These are phyloP conservation scores for Onygenales sp. DNA, from an alignment of 2,329 filamentous ascomycete species.

Conservation along the genomic window DNA sequence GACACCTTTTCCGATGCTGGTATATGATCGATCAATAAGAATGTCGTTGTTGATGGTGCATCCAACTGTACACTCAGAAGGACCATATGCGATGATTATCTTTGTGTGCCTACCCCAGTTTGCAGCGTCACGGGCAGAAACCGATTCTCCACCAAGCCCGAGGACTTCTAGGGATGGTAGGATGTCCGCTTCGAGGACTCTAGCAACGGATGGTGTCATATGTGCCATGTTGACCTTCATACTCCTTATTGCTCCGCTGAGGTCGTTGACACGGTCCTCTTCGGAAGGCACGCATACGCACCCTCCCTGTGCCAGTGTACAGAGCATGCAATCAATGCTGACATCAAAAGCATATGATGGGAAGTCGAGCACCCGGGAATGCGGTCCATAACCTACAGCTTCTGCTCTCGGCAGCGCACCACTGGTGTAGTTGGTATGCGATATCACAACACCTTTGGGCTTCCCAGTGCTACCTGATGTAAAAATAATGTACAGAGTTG, in stretches of 20 bases:
- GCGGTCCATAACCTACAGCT: slow-evolving; percentile 36
- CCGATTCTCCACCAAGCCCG: slow-evolving; percentile 37
- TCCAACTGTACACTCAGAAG: slow-evolving; percentile 35
- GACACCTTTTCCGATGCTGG: slow-evolving; percentile 30
- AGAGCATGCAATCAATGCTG: slow-evolving; percentile 45
- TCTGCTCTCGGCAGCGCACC: slow-evolving; percentile 44
- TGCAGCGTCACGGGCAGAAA: slow-evolving; percentile 30
- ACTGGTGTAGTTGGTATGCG: slow-evolving; percentile 50
- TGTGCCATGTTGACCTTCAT: slow-evolving; percentile 47
- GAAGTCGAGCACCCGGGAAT: slow-evolving; percentile 53
- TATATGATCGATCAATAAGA: slow-evolving; percentile 24
- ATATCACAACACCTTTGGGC: slow-evolving; percentile 53
- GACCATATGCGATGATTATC: slow-evolving; percentile 37
- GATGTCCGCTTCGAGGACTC: slow-evolving; percentile 33
- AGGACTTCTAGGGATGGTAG: slow-evolving; percentile 33
- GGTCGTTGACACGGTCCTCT: slow-evolving; percentile 39
- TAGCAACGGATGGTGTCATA: slow-evolving; percentile 52
- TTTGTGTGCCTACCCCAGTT: slow-evolving; percentile 33
- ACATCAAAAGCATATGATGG: slow-evolving; percentile 48
- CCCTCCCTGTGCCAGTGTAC: slow-evolving; percentile 46
- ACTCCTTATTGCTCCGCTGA: slow-evolving; percentile 40
- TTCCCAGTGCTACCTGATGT: slow-evolving; percentile 46
- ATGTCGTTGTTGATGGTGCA: slow-evolving; percentile 30
- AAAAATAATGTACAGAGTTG: slow-evolving; percentile 49
- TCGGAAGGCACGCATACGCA: slow-evolving; percentile 51